These are phyloP conservation scores for Maudiozyma turicensis DNA, from an alignment of 805 yeast genomes.

Conservation along the genomic window DNA sequence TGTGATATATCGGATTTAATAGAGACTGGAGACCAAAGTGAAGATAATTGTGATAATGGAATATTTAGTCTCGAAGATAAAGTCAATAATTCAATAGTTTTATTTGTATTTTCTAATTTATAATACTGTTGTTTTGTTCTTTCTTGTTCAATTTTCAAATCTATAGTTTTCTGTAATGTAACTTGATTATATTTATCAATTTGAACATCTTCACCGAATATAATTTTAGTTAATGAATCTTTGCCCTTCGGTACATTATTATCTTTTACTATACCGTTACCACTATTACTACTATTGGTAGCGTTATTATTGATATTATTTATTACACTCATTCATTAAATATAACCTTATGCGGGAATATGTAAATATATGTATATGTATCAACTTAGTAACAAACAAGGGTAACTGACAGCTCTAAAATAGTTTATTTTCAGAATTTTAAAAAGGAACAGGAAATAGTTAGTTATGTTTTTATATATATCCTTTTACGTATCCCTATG, in stretches of 20 bases:
- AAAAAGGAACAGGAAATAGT: no score
- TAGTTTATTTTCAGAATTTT: no score
- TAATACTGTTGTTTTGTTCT: conserved; percentile 72
- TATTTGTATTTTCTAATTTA: conserved; percentile 50
- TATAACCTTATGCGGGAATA: background rate
- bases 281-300: background rate
- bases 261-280: background rate
- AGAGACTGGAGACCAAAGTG: conserved; percentile 33
- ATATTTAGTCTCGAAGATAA: conserved; percentile 51
- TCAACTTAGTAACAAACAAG: no score
- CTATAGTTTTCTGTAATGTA: conserved; percentile 41
- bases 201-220: conserved; percentile 45
- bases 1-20: background rate
- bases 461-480: no score
- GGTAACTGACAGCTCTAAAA: no score
- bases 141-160: conserved; percentile 63
- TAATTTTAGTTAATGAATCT: conserved; percentile 14
- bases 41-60: conserved; percentile 55
- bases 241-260: background rate
- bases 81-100: conserved; percentile 52
- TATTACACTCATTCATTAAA: background rate
- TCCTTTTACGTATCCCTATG: no score
- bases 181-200: conserved; percentile 43
- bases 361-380: no score
- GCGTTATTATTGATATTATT: background rate